Percentiles rank a stretch among this genome's conserved stretches.
phyloP scores from a whole-genome alignment of 2,329 filamentous ascomycete genomes.

The Diplodia intermedia region DNA sequence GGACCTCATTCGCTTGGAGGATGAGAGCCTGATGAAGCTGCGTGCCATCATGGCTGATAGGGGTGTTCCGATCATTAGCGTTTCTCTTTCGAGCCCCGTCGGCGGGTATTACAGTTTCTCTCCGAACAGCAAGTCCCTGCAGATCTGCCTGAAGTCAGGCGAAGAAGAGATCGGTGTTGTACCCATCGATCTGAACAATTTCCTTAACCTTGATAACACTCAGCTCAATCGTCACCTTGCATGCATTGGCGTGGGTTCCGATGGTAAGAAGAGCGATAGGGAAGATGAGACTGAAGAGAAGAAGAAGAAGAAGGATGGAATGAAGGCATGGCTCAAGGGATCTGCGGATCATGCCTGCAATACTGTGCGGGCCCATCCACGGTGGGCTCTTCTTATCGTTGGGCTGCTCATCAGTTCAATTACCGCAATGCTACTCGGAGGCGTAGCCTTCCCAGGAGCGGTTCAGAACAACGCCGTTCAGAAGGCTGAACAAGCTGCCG shows the following conservation, averaged over 20 bases:
- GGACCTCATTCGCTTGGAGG: slow-evolving; percentile 14
- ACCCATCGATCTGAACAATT: slow-evolving; percentile 44
- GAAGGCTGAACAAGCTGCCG: slow-evolving; percentile 22
- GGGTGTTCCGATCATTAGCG: slow-evolving; percentile 43
- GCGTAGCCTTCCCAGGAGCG: slow-evolving; percentile 1
- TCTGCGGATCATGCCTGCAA: background rate
- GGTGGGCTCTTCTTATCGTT: slow-evolving; percentile 25
- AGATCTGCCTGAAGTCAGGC: slow-evolving; percentile 44
- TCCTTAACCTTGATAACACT: slow-evolving; percentile 44
- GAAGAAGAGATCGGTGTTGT: slow-evolving; percentile 33
- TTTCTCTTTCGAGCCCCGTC: slow-evolving; percentile 37
- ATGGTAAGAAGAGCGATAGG: slow-evolving; percentile 2
- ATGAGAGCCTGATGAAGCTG: slow-evolving; percentile 19
- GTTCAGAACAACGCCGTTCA: slow-evolving; percentile 14
- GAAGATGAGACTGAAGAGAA: slow-evolving; percentile 7
- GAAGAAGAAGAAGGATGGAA: slow-evolving; percentile 8
- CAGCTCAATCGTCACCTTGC: slow-evolving; percentile 50
- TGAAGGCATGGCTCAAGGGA: background rate
- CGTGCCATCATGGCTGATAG: slow-evolving; percentile 39
- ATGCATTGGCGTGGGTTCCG: slow-evolving; percentile 37
- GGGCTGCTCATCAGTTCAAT: slow-evolving; percentile 18
- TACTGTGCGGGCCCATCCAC: slow-evolving; percentile 19
- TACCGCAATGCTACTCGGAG: slow-evolving; percentile 12
- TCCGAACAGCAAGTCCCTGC: slow-evolving; percentile 39
- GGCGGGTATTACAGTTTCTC: slow-evolving; percentile 21